Evolutionary conservation across 106 monocot species (phyloP), one percentile per base, ranked within the genome.

Genomic region (Dendrobium officinale): DNA sequence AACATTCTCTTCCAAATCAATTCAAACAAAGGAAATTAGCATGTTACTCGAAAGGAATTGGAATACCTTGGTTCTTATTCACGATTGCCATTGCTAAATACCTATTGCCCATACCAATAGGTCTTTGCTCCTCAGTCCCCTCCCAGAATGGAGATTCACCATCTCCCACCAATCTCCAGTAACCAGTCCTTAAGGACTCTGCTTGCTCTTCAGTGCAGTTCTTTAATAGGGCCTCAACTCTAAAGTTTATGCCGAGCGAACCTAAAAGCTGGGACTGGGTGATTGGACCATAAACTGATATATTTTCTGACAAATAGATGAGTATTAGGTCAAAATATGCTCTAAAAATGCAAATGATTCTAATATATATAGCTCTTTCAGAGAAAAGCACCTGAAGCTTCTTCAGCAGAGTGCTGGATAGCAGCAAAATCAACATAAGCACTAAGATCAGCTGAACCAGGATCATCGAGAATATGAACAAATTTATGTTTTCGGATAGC

Each of bases 121-220:
- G 98, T 3, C 89, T 92, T 42, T 89, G 86, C 15, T 92, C 94
- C 15, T 89, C 88, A 54, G 92, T 88, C 1, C 98, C 98, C 83
- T 98, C 92, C 95, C 98, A 98, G 83, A 98, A 98, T 61, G 98
- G 98, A 75, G 94, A 95, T 88, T 91, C 98, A 2, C 98, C 98
- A 67, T 98, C 94, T 80, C 98, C 98, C 17, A 95, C 98, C 8
- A 95, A 84, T n/a, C 84, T 86, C 98, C 98, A 98, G 64, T 98
- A 95, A 43, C 94, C 94, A 3, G 90, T 83, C 67, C 82, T 87
- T 49, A 95, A 61, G 51, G 91, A 81, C 72, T 98, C 89, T 0
- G 89, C 91, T 81, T 98, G 92, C 75, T 91, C 92, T 49, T 95
- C 95, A 24, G 80, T 91, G 84, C 98, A 98, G 77, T 88, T 95